These are phyloP conservation scores for Daldinia loculata DNA, from an alignment of 495 filamentous ascomycete genomes.

Conservation along the genomic window DNA sequence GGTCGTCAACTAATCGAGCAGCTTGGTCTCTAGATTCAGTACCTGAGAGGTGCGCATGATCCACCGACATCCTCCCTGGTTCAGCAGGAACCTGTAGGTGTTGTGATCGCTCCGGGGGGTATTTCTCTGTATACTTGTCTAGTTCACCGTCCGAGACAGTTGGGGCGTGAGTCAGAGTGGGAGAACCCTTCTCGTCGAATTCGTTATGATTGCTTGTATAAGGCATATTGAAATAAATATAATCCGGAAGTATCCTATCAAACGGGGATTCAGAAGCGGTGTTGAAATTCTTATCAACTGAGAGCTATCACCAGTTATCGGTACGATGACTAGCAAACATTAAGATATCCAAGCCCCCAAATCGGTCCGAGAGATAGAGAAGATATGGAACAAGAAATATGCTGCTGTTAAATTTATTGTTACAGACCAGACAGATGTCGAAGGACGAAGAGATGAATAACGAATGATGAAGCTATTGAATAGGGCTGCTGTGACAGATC, in stretches of 20 bases:
- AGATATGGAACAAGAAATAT: neutral
- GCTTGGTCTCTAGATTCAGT: slow-evolving; percentile 66
- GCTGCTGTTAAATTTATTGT: neutral
- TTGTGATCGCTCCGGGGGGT: slow-evolving; percentile 29
- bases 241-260: neutral
- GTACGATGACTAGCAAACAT: slow-evolving; percentile 1
- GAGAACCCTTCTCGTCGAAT: slow-evolving; percentile 41
- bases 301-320: neutral
- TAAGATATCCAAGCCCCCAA: neutral
- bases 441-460: neutral
- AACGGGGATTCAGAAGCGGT: neutral
- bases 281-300: neutral
- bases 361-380: neutral
- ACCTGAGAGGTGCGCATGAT: slow-evolving; percentile 28
- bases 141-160: slow-evolving; percentile 44
- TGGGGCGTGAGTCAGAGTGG: slow-evolving; percentile 32
- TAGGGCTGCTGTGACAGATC: slow-evolving; percentile 16
- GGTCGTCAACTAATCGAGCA: slow-evolving; percentile 80
- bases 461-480: slow-evolving; percentile 19
- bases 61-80: slow-evolving; percentile 8
- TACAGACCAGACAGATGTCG: no score
- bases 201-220: slow-evolving; percentile 17
- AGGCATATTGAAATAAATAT: slow-evolving; percentile 28
- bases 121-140: slow-evolving; percentile 34
- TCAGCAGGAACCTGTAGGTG: slow-evolving; percentile 37